Percentiles rank a stretch among this genome's conserved stretches.
Evolutionary conservation across 2,329 filamentous ascomycete genomes (phyloP).

Genomic region (Knufia fluminis): DNA sequence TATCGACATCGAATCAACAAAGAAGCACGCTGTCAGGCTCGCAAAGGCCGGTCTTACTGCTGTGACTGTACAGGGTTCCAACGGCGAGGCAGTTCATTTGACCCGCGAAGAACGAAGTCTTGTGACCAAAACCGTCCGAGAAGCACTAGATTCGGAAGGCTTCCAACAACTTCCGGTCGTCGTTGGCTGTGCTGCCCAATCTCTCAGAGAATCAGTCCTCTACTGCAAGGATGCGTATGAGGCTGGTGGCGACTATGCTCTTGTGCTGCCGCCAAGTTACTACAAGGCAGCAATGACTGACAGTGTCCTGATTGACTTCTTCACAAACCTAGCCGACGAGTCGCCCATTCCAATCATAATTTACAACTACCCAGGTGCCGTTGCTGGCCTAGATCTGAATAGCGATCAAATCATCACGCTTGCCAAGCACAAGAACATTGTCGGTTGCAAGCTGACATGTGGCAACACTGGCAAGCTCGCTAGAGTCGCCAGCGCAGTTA

Average conservation of each 20-base stretch:
- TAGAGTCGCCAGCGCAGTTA: conserved; percentile 45
- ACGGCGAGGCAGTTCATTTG: conserved; percentile 74
- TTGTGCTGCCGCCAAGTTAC: conserved; percentile 69
- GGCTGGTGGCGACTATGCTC: conserved; percentile 63
- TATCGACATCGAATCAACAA: conserved; percentile 54
- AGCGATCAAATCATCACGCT: conserved; percentile 55
- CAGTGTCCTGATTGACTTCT: conserved; percentile 53
- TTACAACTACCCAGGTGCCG: conserved; percentile 64
- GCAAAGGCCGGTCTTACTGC: conserved; percentile 63
- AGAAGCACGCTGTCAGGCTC: conserved; percentile 56
- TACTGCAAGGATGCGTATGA: conserved; percentile 60
- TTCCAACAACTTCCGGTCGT: conserved; percentile 58
- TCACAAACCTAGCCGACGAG: conserved; percentile 52
- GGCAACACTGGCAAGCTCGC: conserved; percentile 66
- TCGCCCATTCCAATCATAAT: conserved; percentile 57
- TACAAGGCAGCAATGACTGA: conserved; percentile 59
- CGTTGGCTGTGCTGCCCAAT: conserved; percentile 65
- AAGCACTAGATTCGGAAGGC: conserved; percentile 58
- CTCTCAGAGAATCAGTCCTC: conserved; percentile 62
- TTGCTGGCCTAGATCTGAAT: conserved; percentile 57
- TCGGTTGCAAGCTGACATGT: conserved; percentile 63
- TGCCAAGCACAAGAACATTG: conserved; percentile 53
- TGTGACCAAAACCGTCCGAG: conserved; percentile 60
- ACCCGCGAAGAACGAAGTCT: conserved; percentile 59
- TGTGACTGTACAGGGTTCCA: conserved; percentile 69